Percentiles rank a stretch among this genome's conserved stretches.
Evolutionary conservation across 768 basidiomycete species (phyloP).

Genomic region (Leccinum subtestaceum): DNA sequence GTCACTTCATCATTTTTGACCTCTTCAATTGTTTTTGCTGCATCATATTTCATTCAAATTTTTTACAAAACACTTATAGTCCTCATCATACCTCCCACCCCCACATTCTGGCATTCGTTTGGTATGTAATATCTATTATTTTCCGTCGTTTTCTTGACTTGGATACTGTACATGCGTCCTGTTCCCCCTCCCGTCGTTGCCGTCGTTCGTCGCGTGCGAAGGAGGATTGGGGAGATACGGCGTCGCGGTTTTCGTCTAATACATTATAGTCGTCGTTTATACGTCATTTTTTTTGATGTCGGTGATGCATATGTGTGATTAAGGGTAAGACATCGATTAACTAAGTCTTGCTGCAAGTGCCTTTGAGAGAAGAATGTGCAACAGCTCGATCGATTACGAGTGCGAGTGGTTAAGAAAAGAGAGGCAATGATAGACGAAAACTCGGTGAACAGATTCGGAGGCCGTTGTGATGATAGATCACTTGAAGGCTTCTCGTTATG

Average conservation of each 20-base stretch:
- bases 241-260: conserved; percentile 29
- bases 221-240: background rate
- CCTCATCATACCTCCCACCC: conserved; percentile 6
- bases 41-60: conserved; percentile 7
- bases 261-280: conserved; percentile 37
- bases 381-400: background rate
- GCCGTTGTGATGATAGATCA: background rate
- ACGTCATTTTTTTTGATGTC: background rate
- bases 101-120: conserved; percentile 18
- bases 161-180: conserved; percentile 29
- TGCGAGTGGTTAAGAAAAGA: background rate
- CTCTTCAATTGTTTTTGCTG: conserved; percentile 5
- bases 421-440: background rate
- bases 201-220: background rate
- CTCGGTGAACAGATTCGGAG: background rate
- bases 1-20: conserved; percentile 8
- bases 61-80: conserved; percentile 19
- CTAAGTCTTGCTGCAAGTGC: background rate
- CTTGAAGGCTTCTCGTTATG: background rate
- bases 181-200: background rate
- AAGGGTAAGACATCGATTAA: background rate
- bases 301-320: background rate
- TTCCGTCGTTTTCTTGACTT: background rate
- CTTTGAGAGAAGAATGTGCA: background rate
- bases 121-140: conserved; percentile 34